A percentile compares a stretch with the other conserved stretches of the same genome.
These are phyloP conservation scores for Phytophthora quininea DNA, from an alignment of 352 stramenopile genomes.

Conservation along the genomic window DNA sequence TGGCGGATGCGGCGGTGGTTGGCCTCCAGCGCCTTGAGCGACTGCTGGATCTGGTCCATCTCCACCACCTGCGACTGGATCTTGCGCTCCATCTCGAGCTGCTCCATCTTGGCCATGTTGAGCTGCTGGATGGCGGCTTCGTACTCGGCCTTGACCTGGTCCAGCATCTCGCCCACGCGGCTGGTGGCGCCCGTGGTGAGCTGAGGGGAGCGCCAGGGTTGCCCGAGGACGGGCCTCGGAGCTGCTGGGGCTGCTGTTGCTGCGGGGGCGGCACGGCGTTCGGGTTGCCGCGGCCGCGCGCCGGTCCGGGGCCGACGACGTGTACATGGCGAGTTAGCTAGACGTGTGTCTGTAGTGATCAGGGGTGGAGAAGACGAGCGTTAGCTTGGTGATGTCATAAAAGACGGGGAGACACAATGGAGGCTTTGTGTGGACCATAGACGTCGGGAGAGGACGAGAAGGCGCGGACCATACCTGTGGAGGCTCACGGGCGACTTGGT, in stretches of 20 bases:
- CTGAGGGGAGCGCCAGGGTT: slow-evolving; percentile 47
- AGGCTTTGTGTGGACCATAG: too few relatives aligned
- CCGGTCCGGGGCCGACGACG: slow-evolving; percentile 61
- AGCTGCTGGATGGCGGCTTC: slow-evolving; percentile 85
- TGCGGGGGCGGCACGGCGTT: slow-evolving; percentile 43
- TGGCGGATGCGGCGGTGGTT: slow-evolving; percentile 85
- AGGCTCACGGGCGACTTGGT: not conserved
- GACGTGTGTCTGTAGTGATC: not conserved
- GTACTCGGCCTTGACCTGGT: slow-evolving; percentile 87
- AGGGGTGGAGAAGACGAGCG: not conserved
- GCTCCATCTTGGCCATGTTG: slow-evolving; percentile 89
- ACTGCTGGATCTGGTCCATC: slow-evolving; percentile 91
- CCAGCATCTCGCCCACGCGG: slow-evolving; percentile 82
- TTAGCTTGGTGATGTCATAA: too few relatives aligned
- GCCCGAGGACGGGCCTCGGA: slow-evolving; percentile 58
- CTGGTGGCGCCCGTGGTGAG: slow-evolving; percentile 45
- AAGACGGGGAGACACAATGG: too few relatives aligned
- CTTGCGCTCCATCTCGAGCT: slow-evolving; percentile 89
- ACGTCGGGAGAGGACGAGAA: too few relatives aligned
- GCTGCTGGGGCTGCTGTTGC: slow-evolving; percentile 65
- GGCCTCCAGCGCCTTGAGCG: slow-evolving; percentile 81
- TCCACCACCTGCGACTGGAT: slow-evolving; percentile 86
- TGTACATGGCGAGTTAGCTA: slow-evolving; percentile 55
- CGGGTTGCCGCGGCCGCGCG: slow-evolving; percentile 62
- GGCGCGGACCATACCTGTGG: not conserved